A percentile compares a stretch with the other conserved stretches of the same genome.
phyloP scores from a whole-genome alignment of 2,329 filamentous ascomycete species.

The Colletotrichum somersetense region DNA sequence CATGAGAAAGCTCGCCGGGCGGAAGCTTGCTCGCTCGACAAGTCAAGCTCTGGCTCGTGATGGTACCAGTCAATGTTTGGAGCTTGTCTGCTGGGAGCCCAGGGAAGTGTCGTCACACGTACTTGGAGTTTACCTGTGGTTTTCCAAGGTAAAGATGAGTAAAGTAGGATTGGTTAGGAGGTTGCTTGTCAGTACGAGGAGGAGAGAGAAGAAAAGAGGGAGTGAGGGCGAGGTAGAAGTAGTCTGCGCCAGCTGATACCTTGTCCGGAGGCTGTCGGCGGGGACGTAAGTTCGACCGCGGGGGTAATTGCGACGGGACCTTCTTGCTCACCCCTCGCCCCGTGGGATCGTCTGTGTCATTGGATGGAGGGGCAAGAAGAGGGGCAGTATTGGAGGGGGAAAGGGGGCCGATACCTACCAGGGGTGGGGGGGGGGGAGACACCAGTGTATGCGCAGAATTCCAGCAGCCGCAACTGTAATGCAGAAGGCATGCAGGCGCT shows the following conservation, averaged over 20 bases:
- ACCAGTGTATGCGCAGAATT: conserved; percentile 40
- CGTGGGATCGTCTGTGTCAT: conserved; percentile 29
- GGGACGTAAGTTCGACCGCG: conserved; percentile 42
- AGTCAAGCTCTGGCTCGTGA: conserved; percentile 25
- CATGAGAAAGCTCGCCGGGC: conserved; percentile 20
- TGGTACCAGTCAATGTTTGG: background rate
- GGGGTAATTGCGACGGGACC: conserved; percentile 35
- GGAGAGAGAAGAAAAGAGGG: conserved; percentile 8
- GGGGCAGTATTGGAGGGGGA: conserved; percentile 27
- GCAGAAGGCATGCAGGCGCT: conserved; percentile 11
- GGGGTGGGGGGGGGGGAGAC: background rate
- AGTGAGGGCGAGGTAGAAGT: conserved; percentile 31
- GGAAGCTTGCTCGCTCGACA: conserved; percentile 28
- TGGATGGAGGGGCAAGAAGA: conserved; percentile 40
- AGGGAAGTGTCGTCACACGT: background rate
- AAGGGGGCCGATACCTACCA: conserved; percentile 1
- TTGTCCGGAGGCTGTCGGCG: conserved; percentile 41
- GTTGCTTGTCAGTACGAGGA: conserved; percentile 16
- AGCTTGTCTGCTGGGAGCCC: conserved; percentile 4
- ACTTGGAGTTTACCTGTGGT: conserved; percentile 14
- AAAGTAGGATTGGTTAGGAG: background rate
- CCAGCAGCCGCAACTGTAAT: background rate
- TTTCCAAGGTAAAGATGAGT: conserved; percentile 12
- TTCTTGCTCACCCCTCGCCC: conserved; percentile 24
- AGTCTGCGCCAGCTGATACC: conserved; percentile 40